phyloP scores from a whole-genome alignment of 192 early-diverging fungal species.

The Coemansia asiatica region DNA sequence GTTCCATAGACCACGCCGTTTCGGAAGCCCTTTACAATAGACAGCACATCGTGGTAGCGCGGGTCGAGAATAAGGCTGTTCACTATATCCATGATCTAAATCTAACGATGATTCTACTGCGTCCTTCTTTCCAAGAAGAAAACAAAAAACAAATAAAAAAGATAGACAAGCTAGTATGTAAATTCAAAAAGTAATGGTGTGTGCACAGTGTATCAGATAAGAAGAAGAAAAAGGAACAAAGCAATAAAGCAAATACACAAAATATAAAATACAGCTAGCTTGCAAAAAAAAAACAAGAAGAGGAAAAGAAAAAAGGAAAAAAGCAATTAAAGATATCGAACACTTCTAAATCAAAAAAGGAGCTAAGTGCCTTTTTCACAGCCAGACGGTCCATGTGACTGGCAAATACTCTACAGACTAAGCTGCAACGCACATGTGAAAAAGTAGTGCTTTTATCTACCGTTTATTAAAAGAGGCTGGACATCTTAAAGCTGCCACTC shows the following conservation, averaged over 20 bases:
- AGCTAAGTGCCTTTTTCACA: no score
- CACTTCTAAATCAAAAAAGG: not conserved
- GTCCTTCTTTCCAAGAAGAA: not conserved
- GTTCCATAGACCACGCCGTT: constrained; percentile 97
- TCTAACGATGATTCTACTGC: not conserved
- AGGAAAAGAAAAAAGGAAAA: not conserved
- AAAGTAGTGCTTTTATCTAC: not conserved
- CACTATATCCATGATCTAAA: constrained; percentile 19
- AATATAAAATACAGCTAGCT: not conserved
- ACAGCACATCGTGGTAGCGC: constrained; percentile 75
- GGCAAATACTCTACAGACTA: not conserved
- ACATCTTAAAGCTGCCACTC: not conserved
- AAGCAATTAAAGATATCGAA: not conserved
- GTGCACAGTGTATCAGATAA: no score
- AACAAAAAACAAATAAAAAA: not conserved
- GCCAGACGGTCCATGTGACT: constrained; percentile 10
- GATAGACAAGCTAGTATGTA: not conserved
- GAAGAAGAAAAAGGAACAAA: not conserved
- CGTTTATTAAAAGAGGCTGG: not conserved
- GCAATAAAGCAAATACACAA: not conserved
- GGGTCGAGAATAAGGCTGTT: constrained; percentile 63
- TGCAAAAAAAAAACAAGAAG: not conserved
- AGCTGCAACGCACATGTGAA: constrained; percentile 10
- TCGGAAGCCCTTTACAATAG: constrained; percentile 87
- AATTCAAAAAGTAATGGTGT: not conserved